Percentiles rank a stretch among this genome's conserved stretches.
phyloP scores from a whole-genome alignment of 2,329 filamentous ascomycete species.

The Ophiostoma montium region DNA sequence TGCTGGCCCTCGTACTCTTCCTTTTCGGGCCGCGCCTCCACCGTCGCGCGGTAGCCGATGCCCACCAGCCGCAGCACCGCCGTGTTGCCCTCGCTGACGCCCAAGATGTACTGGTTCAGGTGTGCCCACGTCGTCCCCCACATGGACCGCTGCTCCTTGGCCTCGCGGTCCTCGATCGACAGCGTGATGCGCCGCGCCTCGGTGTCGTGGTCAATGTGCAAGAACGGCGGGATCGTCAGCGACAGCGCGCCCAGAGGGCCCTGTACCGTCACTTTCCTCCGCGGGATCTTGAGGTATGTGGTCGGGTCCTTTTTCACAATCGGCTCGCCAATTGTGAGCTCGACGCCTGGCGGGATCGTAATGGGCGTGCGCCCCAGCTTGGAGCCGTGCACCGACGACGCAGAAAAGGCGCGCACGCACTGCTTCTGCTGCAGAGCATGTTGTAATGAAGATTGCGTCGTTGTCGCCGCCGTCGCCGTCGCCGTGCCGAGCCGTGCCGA shows the following conservation, averaged over 20 bases:
- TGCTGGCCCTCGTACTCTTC: slow-evolving; percentile 69
- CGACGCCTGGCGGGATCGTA: slow-evolving; percentile 71
- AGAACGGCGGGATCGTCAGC: slow-evolving; percentile 64
- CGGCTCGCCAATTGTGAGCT: slow-evolving; percentile 55
- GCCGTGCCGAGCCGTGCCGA: not conserved
- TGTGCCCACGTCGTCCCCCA: slow-evolving; percentile 92
- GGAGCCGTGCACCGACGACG: slow-evolving; percentile 50
- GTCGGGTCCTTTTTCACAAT: slow-evolving; percentile 37
- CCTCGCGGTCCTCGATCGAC: slow-evolving; percentile 51
- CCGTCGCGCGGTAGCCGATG: slow-evolving; percentile 82
- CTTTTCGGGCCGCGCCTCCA: slow-evolving; percentile 63
- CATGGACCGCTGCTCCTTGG: slow-evolving; percentile 77
- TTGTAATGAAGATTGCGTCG: slow-evolving; percentile 14
- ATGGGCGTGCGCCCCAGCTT: slow-evolving; percentile 77
- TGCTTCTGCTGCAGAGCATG: not conserved
- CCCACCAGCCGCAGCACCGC: slow-evolving; percentile 86
- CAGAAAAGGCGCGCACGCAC: slow-evolving; percentile 44
- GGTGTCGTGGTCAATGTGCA: slow-evolving; percentile 56
- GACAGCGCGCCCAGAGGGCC: slow-evolving; percentile 72
- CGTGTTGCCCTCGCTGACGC: slow-evolving; percentile 91
- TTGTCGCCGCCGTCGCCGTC: slow-evolving; percentile 15
- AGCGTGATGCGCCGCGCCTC: slow-evolving; percentile 50
- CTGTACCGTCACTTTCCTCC: slow-evolving; percentile 57
- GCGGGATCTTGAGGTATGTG: slow-evolving; percentile 46
- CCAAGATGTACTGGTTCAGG: slow-evolving; percentile 78